Evolutionary conservation across 2,329 filamentous ascomycete genomes (phyloP).

Genomic region (Sporothrix sp.): DNA sequence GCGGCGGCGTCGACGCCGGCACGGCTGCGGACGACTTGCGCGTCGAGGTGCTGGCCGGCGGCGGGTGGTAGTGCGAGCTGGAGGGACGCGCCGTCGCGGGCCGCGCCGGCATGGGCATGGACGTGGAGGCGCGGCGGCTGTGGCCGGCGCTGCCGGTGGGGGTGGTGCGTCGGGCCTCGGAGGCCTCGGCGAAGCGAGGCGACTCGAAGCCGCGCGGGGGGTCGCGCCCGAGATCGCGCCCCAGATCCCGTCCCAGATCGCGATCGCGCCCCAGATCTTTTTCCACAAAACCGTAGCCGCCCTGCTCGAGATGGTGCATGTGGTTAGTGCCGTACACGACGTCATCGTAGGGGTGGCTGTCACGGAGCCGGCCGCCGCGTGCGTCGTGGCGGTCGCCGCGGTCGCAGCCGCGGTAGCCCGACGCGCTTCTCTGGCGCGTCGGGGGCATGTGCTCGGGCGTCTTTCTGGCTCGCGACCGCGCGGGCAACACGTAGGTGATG

Average conservation of each 20-base stretch:
- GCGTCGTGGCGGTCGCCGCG: not conserved
- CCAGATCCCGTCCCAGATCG: too few relatives aligned
- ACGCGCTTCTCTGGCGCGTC: too few relatives aligned
- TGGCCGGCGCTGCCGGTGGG: conserved; percentile 29
- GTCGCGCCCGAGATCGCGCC: too few relatives aligned
- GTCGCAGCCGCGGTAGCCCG: too few relatives aligned
- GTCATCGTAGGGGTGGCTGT: conserved; percentile 32
- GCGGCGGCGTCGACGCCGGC: conserved; percentile 23
- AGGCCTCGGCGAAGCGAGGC: conserved; percentile 31
- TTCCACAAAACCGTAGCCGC: conserved; percentile 27
- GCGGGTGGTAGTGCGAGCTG: conserved; percentile 33
- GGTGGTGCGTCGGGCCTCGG: conserved; percentile 27
- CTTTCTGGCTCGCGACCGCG: conserved; percentile 39
- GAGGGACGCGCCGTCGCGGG: conserved; percentile 43
- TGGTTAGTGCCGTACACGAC: conserved; percentile 50
- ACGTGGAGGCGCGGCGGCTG: conserved; percentile 16
- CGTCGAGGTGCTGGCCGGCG: conserved; percentile 12
- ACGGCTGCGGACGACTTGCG: conserved; percentile 21
- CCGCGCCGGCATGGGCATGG: conserved; percentile 33
- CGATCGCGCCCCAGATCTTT: conserved; percentile 27
- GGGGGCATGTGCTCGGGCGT: conserved; percentile 21
- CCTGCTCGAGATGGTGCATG: conserved; percentile 44
- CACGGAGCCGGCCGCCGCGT: conserved; percentile 24
- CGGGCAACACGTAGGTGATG: conserved; percentile 43
- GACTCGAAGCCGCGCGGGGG: conserved; percentile 32